Evolutionary conservation across 176 grass and related monocot genomes (phyloP).

Genomic region (Saccharum officinarum): DNA sequence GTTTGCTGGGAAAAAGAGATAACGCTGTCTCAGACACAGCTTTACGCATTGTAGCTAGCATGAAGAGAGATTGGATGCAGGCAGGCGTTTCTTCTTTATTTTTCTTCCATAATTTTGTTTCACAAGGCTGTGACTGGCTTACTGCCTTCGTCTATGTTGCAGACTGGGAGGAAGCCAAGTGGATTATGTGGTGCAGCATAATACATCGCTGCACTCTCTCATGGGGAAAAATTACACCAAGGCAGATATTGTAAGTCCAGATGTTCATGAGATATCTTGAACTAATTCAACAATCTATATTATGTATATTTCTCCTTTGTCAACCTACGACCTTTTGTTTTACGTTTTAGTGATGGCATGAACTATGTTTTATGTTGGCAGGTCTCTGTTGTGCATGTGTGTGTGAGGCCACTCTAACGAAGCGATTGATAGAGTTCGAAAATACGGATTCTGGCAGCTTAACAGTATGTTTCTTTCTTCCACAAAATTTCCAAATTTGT

Average conservation of each 20-base stretch:
- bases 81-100: constrained; percentile 37
- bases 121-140: constrained; percentile 12
- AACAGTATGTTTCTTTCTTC: constrained; percentile 53
- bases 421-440: constrained; percentile 94
- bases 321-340: background rate
- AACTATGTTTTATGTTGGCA: constrained; percentile 39
- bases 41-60: constrained; percentile 78
- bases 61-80: constrained; percentile 97
- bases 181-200: constrained; percentile 96
- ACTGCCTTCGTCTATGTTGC: constrained; percentile 24
- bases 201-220: constrained; percentile 79
- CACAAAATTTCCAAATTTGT: constrained; percentile 1
- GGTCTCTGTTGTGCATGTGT: constrained; percentile 82
- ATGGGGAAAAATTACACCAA: constrained; percentile 74
- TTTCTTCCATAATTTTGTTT: constrained; percentile 29
- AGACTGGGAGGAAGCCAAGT: constrained; percentile 94
- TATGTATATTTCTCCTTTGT: constrained; percentile 10
- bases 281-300: constrained; percentile 32
- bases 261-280: constrained; percentile 6
- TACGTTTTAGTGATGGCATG: background rate
- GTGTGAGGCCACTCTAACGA: constrained; percentile 89
- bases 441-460: constrained; percentile 92
- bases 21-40: constrained; percentile 66
- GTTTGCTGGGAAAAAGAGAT: constrained; percentile 65
- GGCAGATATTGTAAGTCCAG: constrained; percentile 73